Evolutionary conservation across 306 rosid genomes (phyloP).

Genomic region (Acacia crassicarpa): DNA sequence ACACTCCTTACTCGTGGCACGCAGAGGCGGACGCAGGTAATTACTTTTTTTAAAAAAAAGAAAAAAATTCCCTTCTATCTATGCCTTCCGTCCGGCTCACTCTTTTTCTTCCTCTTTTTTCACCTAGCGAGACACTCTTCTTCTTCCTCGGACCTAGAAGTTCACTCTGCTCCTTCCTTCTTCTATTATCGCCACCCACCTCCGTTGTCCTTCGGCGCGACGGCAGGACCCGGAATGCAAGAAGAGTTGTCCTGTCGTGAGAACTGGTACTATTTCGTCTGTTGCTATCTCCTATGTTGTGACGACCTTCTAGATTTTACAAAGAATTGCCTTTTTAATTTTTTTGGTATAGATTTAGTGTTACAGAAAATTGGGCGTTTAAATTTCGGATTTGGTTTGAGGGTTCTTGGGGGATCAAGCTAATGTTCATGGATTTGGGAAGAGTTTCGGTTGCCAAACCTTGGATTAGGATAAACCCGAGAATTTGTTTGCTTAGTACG

Average conservation of each 20-base stretch:
- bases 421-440: background rate
- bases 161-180: too few relatives aligned
- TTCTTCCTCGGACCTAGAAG: too few relatives aligned
- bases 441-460: background rate
- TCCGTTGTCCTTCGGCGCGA: too few relatives aligned
- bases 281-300: background rate
- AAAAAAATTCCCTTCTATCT: too few relatives aligned
- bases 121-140: constrained; percentile 47
- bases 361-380: background rate
- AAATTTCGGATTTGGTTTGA: background rate
- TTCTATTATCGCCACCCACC: too few relatives aligned
- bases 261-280: constrained; percentile 54
- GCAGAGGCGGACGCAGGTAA: too few relatives aligned
- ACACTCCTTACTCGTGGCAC: constrained; percentile 63
- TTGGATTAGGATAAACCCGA: background rate
- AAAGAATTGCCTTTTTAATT: background rate
- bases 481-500: background rate
- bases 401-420: background rate
- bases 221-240: constrained; percentile 70
- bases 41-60: too few relatives aligned
- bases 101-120: background rate
- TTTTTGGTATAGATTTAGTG: too few relatives aligned
- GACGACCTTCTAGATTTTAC: background rate
- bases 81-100: too few relatives aligned
- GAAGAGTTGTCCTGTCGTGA: constrained; percentile 95